phyloP scores from a whole-genome alignment of 2,329 filamentous ascomycete species.

The Aspergillus terreus region DNA sequence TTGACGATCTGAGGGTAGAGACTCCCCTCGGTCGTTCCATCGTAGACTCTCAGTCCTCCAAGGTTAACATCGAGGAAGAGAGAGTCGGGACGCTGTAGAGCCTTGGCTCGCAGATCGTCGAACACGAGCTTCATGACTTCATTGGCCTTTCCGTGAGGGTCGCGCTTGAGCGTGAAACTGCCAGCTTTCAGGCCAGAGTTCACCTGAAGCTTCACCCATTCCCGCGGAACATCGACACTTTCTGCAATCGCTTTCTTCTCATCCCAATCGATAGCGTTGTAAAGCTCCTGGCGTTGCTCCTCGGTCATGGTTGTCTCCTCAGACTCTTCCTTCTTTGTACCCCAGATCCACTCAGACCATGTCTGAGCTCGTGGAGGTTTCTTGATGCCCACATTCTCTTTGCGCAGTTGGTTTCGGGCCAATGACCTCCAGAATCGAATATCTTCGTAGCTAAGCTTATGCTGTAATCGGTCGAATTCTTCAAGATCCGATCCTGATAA shows the following conservation, averaged over 20 bases:
- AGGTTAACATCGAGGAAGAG: constrained; percentile 84
- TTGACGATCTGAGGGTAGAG: constrained; percentile 92
- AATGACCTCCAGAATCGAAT: constrained; percentile 95
- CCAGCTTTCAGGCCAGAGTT: constrained; percentile 92
- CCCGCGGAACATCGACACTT: constrained; percentile 81
- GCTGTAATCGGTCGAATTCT: constrained; percentile 73
- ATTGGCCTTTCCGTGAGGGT: constrained; percentile 69
- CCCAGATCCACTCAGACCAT: constrained; percentile 93
- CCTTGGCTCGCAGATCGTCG: constrained; percentile 88
- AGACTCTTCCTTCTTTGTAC: constrained; percentile 66
- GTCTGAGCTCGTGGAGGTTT: constrained; percentile 70
- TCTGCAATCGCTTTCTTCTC: constrained; percentile 89
- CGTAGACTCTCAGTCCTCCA: constrained; percentile 88
- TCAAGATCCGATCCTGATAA: constrained; percentile 67
- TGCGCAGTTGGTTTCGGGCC: constrained; percentile 88
- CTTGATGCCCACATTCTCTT: constrained; percentile 87
- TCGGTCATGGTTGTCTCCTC: constrained; percentile 89
- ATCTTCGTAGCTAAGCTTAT: constrained; percentile 89
- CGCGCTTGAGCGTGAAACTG: constrained; percentile 88
- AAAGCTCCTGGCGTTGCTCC: constrained; percentile 92
- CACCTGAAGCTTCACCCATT: constrained; percentile 88
- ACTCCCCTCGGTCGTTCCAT: constrained; percentile 88
- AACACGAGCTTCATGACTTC: constrained; percentile 91
- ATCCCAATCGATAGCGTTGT: constrained; percentile 96
- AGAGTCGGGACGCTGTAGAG: constrained; percentile 85